Evolutionary conservation across 2,329 filamentous ascomycete species (phyloP), one percentile per base, ranked within the genome.

Genomic region (Sporothrix humicola): DNA sequence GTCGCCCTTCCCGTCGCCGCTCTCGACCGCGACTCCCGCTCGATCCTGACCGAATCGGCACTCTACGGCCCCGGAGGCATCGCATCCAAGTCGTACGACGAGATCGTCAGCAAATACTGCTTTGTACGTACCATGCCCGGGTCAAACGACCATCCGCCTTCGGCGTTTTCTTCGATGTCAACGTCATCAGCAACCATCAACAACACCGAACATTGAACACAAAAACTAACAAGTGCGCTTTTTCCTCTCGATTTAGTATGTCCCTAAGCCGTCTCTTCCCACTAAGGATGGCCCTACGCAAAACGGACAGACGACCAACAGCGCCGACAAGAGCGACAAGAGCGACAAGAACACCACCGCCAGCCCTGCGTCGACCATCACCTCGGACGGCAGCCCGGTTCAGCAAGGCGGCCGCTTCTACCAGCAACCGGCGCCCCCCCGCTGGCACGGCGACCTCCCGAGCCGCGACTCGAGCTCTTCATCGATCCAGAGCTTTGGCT

Each of bases 61-160:
- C 78, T 79, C 61, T 77, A 73, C 56, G 74, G 86, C 85, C 81
- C 83, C 76, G 78, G 84, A 68, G 83, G 83, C 79, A 91, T 97
- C 77, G 89, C 95, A 75, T 97, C 94, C 76, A 91, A 93, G 75
- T 95, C 95, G 74, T 98, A 99, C 82, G 93, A 97, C 84, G 96
- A 99, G 84, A 89, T 99, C 77, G 92, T 99, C 82, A 95, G 97
- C 86, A 98, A 97, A 86, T 99, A 97, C 87, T 99, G 96, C 88
- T 99, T 98, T 90, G 95, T 98, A 95, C 90, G 95, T 97, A 88
- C 88, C 80, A 83, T 82, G 77, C 54, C 65, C 44, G 81, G 81
- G 70, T 74, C 75, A 59, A 48, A 70, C 58, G 65, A 73, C 52
- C 72, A 66, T 72, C 73, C 56, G 17, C 66, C 69, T 70, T 72